Evolutionary conservation across 345 rosid species (phyloP).

Genomic region (Gossypioides kirkii): DNA sequence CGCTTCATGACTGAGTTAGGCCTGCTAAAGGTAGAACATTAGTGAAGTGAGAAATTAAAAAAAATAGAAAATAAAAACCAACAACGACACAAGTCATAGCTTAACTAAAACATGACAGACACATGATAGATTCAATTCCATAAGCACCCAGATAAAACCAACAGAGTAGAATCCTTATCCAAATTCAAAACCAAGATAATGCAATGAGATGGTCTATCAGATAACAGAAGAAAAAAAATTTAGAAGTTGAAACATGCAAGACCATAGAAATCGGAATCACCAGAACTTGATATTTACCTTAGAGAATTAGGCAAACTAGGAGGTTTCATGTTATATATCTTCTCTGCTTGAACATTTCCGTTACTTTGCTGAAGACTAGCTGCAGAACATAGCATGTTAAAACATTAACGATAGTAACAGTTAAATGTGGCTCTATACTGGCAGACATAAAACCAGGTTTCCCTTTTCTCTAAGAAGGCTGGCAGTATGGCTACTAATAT

Average conservation of each 20-base stretch:
- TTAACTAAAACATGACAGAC: not conserved
- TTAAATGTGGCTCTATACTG: not conserved
- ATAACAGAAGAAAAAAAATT: not conserved
- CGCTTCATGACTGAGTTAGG: conserved; percentile 35
- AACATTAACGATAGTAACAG: not conserved
- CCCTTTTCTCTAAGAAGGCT: conserved; percentile 4
- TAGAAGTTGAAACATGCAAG: not conserved
- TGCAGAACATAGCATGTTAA: not conserved
- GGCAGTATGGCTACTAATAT: not conserved
- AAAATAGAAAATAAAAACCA: not conserved
- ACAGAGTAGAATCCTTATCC: not conserved
- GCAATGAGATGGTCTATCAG: not conserved
- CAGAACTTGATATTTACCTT: conserved; percentile 6
- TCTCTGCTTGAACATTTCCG: not conserved
- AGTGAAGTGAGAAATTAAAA: not conserved
- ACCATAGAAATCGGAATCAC: not conserved
- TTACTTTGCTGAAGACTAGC: conserved; percentile 7
- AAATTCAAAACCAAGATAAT: not conserved
- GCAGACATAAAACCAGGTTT: not conserved
- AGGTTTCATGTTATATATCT: conserved; percentile 7
- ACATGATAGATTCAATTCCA: not conserved
- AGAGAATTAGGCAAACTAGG: not conserved
- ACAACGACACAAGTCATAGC: not conserved
- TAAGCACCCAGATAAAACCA: not conserved
- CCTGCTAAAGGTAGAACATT: conserved; percentile 36